A percentile compares a stretch with the other conserved stretches of the same genome.
Conservation (phyloP, 1,284 basidiomycete species). For the Leccinum fuscescens region DNA sequence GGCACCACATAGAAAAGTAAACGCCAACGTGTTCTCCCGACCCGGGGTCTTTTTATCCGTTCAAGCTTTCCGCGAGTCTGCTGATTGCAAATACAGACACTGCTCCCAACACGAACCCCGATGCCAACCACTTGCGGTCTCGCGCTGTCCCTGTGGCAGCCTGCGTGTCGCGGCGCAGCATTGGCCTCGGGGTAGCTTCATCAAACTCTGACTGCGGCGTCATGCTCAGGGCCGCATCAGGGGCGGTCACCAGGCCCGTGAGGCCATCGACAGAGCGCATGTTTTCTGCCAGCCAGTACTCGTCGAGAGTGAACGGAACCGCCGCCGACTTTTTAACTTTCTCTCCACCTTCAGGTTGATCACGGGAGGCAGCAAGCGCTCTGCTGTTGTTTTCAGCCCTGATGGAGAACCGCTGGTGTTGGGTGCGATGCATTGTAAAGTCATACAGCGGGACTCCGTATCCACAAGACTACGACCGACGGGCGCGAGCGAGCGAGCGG, state of each 20-base stretch:
- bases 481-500: no score
- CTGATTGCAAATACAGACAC: constrained; percentile 6
- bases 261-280: constrained; percentile 50
- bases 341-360: neutral
- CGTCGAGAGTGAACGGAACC: constrained; percentile 37
- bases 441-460: constrained; percentile 50
- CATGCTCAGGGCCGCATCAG: no score
- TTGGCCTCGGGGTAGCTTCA: no score
- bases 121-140: constrained; percentile 10
- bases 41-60: neutral
- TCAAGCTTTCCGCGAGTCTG: constrained; percentile 3
- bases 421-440: constrained; percentile 45
- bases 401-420: constrained; percentile 31
- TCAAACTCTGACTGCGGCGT: no score
- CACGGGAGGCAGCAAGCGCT: neutral
- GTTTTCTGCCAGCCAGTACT: constrained; percentile 49
- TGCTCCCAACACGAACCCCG: constrained; percentile 21
- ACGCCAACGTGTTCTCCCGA: no score
- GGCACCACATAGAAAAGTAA: no score
- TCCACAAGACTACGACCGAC: constrained; percentile 48
- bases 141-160: no score
- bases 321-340: constrained; percentile 5
- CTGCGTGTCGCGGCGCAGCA: no score
- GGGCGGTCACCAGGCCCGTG: constrained; percentile 32
- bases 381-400: constrained; percentile 32